A percentile compares a stretch with the other conserved stretches of the same genome.
phyloP scores from a whole-genome alignment of 2,329 filamentous ascomycete species.

The Chaetomium sp. region DNA sequence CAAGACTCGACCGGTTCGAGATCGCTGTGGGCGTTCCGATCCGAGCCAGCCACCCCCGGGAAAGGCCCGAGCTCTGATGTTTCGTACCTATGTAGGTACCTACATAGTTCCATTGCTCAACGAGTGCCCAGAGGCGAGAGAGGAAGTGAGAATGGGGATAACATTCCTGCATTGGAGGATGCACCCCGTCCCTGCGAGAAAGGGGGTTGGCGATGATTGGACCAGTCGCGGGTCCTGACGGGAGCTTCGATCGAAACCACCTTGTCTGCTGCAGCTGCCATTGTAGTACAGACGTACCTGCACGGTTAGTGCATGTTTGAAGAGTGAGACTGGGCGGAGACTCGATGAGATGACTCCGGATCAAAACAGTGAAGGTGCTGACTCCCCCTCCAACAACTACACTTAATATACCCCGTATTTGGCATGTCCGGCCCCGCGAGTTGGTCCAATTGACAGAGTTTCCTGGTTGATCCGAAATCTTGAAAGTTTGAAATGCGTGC shows the following conservation, averaged over 20 bases:
- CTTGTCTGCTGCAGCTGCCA: conserved; percentile 3
- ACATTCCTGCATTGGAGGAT: conserved; percentile 2
- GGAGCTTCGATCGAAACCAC: neutral
- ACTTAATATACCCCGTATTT: neutral
- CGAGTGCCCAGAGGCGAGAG: neutral
- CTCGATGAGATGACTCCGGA: neutral
- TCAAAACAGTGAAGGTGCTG: neutral
- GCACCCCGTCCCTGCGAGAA: neutral
- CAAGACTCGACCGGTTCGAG: neutral
- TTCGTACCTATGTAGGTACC: too few species aligned
- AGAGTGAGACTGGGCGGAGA: neutral
- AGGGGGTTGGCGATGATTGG: neutral
- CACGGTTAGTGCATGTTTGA: neutral
- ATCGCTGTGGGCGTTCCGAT: conserved; percentile 11
- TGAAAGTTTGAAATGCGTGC: conserved; percentile 1
- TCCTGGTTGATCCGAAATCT: neutral
- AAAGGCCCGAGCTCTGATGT: conserved; percentile 5
- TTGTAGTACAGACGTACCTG: neutral
- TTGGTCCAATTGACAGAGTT: neutral
- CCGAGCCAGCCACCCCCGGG: neutral
- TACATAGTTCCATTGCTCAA: neutral
- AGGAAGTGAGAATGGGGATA: neutral
- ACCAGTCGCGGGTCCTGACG: neutral
- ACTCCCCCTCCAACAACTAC: neutral
- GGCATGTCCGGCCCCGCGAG: neutral